Base-by-base conservation (phyloP, 2,329 filamentous ascomycete genomes). In the Ascocoryne sarcoides region DNA sequence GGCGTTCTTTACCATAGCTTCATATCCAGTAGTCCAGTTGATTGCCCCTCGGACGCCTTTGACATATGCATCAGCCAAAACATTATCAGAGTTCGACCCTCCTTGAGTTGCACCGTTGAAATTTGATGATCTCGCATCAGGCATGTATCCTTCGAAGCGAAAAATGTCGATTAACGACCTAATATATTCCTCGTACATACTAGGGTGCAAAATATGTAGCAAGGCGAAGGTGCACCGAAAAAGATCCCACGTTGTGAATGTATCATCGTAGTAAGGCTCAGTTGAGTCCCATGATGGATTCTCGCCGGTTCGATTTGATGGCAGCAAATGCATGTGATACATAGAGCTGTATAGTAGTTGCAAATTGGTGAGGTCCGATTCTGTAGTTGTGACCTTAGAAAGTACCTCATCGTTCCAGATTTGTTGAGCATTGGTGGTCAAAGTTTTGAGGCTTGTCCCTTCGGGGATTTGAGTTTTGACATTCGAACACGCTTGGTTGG, bases 251-350 rank as follows among this genome's bases (percentile, higher is more conserved):
- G 79, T 69, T 0, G 80, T 84, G 52, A 82, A 83, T 10, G 79
- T 73, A 42, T 84, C 80, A 46, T 84, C 78, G 52, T 81, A 84
- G 50, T 81, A 83, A 1, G 80, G 79, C 55, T 84, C 80, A 0
- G 54, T 52, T 1, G 74, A 77, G 1, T 62, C 55, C 79, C 80
- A 84, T 0, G 69, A 59, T 0, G 79, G 79, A 46, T 84, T 85
- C 55, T 85, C 81, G 0, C 77, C 79, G 0, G 79, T 83, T 46
- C 79, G 74, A 55, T 85, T 82, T 1, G 78, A 79, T 0, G 80
- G 80, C 26, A 84, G 71, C 9, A 84, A 59, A 43, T 77, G 73
- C 73, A 82, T 81, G 16, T 42, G 43, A 34, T 84, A 85, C 23
- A 86, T 56, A 0, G 76, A 78, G 0, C 75, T 75, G 60, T 86